phyloP scores from a whole-genome alignment of 495 filamentous ascomycete species.

The Trichoderma gamsii region DNA sequence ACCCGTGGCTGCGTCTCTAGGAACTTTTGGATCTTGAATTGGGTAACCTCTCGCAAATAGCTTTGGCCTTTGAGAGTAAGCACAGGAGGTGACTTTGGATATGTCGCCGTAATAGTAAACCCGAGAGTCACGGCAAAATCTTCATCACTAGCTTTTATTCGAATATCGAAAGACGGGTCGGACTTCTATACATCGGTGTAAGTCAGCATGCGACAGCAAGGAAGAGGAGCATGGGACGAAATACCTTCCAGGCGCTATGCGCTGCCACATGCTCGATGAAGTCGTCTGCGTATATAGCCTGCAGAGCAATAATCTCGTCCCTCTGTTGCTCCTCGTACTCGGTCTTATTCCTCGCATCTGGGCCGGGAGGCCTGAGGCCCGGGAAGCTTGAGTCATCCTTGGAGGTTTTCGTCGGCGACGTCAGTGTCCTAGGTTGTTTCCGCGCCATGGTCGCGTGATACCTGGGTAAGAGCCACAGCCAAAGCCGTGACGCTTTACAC shows the following conservation, averaged over 20 bases:
- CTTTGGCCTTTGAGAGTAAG: constrained; percentile 60
- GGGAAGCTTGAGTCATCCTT: constrained; percentile 36
- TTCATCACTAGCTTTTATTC: constrained; percentile 64
- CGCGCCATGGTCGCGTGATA: constrained; percentile 37
- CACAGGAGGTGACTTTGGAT: constrained; percentile 79
- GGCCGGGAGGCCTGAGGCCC: constrained; percentile 34
- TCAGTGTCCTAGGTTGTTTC: constrained; percentile 36
- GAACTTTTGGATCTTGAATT: constrained; percentile 62
- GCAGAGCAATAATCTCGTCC: constrained; percentile 79
- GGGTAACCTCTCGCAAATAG: constrained; percentile 56
- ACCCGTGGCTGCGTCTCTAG: constrained; percentile 63
- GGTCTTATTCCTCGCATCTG: constrained; percentile 36
- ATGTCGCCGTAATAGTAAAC: constrained; percentile 80
- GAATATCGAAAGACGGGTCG: constrained; percentile 74
- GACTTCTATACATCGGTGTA: constrained; percentile 50
- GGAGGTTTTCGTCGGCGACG: constrained; percentile 31
- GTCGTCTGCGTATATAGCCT: constrained; percentile 90
- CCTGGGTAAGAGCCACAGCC: constrained; percentile 24
- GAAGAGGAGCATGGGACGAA: constrained; percentile 17
- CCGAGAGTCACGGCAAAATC: constrained; percentile 56
- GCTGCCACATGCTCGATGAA: constrained; percentile 67
- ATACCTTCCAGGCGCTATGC: constrained; percentile 80
- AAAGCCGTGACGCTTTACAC: constrained; percentile 27
- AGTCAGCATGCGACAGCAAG: constrained; percentile 17
- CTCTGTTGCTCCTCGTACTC: constrained; percentile 80